Percentiles rank a stretch among this genome's conserved stretches.
These are phyloP conservation scores for Dentipellis sp. DNA, from an alignment of 768 basidiomycete species.

Conservation along the genomic window DNA sequence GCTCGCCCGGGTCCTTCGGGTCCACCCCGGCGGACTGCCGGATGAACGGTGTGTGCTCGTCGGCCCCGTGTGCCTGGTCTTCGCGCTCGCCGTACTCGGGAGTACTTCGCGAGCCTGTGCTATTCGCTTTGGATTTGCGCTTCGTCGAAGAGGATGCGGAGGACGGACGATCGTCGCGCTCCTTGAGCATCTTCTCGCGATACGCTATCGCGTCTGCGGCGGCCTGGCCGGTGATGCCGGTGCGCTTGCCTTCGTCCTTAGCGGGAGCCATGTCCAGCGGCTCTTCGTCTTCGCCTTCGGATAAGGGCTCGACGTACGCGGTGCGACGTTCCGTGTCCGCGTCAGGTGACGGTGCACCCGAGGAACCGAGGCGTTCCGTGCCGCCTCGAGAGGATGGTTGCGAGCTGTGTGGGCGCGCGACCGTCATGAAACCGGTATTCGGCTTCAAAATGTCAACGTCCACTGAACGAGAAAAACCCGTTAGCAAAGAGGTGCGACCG, in stretches of 20 bases:
- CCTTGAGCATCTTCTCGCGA: constrained; percentile 74
- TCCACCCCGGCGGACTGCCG: constrained; percentile 18
- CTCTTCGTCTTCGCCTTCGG: constrained; percentile 93
- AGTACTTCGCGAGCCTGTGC: constrained; percentile 19
- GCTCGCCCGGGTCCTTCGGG: neutral
- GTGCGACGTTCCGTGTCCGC: constrained; percentile 11
- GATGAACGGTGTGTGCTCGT: constrained; percentile 32
- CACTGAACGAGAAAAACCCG: constrained; percentile 40
- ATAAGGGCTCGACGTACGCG: constrained; percentile 79
- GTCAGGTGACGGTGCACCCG: constrained; percentile 34
- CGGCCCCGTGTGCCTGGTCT: constrained; percentile 17
- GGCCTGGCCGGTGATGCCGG: constrained; percentile 62
- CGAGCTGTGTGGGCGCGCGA: constrained; percentile 57
- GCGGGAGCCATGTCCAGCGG: constrained; percentile 58
- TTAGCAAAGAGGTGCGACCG: neutral
- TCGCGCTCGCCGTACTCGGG: constrained; percentile 1
- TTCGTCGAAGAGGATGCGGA: neutral
- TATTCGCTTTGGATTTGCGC: neutral
- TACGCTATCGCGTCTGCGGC: constrained; percentile 81
- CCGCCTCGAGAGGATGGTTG: constrained; percentile 25
- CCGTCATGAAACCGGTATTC: constrained; percentile 55
- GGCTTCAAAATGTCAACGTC: constrained; percentile 94
- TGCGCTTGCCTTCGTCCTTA: constrained; percentile 72
- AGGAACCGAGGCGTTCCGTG: constrained; percentile 22
- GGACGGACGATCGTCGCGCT: constrained; percentile 7